Conservation (phyloP, 495 filamentous ascomycete genomes). For the Podospora pseudocomata region DNA sequence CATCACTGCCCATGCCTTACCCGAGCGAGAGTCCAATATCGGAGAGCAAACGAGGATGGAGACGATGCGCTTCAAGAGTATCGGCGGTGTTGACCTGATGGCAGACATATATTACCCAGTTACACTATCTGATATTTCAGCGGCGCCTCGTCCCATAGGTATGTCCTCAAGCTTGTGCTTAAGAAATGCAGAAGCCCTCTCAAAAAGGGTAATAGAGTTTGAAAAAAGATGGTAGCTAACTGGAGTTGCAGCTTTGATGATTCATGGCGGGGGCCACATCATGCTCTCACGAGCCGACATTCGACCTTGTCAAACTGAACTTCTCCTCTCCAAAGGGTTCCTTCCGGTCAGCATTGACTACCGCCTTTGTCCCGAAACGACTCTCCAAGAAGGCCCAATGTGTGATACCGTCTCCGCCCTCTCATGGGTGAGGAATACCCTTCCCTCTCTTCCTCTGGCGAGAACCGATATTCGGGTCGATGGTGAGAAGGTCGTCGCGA, state of each 20-base stretch:
- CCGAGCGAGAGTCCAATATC: not conserved
- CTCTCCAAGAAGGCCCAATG: slow-evolving; percentile 49
- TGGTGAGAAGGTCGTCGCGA: slow-evolving; percentile 38
- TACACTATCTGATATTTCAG: not conserved
- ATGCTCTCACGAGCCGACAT: slow-evolving; percentile 47
- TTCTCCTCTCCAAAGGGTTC: slow-evolving; percentile 41
- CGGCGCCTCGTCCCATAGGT: slow-evolving; percentile 1
- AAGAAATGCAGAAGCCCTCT: no score
- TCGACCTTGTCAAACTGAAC: slow-evolving; percentile 37
- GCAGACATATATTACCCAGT: slow-evolving; percentile 44
- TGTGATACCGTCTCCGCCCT: slow-evolving; percentile 47
- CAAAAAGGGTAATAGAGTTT: no score
- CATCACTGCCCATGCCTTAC: not conserved
- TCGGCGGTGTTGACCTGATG: slow-evolving; percentile 26
- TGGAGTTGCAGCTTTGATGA: slow-evolving; percentile 47
- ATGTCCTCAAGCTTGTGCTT: not conserved
- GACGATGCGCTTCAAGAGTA: slow-evolving; percentile 34
- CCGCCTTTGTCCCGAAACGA: slow-evolving; percentile 53
- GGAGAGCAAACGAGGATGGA: slow-evolving; percentile 15
- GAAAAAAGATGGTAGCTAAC: not conserved
- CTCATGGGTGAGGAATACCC: slow-evolving; percentile 38
- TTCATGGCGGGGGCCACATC: slow-evolving; percentile 55
- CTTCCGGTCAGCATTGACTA: slow-evolving; percentile 55
- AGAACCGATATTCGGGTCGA: slow-evolving; percentile 34
- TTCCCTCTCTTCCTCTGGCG: slow-evolving; percentile 32